Evolutionary conservation across 805 yeast species (phyloP), one percentile per base, ranked within the genome.

Genomic region (Saturnispora ahearnii): DNA sequence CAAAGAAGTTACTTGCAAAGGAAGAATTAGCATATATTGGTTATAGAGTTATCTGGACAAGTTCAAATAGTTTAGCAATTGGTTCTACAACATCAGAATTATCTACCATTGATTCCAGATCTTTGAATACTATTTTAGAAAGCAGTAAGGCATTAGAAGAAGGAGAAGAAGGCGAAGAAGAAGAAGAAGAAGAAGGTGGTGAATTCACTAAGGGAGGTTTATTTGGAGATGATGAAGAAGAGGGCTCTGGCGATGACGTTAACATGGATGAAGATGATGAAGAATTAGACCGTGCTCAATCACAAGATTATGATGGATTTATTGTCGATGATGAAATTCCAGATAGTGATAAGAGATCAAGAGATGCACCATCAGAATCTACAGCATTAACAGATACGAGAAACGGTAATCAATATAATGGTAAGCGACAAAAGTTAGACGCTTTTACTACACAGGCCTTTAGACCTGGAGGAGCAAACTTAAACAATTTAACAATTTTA

Each of bases 301-400:
- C 57, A n/a, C 62, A 57, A 7, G 68, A 64, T 18, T 73, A 74
- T 51, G 78, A 74, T 44, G 79, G 77, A 45, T 79, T 79, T 62
- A 73, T 78, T 26, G 79, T 77, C 28, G 89, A 82, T 59, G 88
- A 79, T 54, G 87, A 81, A 46, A 79, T 76, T 6, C 76, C 73
- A 13, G 43, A 29, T 34, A 49, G 43, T n/a, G 38, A 29, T 37
- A 48, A 53, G 33, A 54, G 53, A 49, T 18, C 44, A 34, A 41
- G 46, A 38, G 50, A 46, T 34, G n/a, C 18, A 4, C 46, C 46
- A 46, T 51, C 53, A 12, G 54, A 54, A 36, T 53, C 56, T 1
- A 53, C 54, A 2, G 54, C 44, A 13, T 32, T 51, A 26, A 54
- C 53, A 6, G 54, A 51, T 29, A 24, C 45, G 0, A 49, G 45